These are phyloP conservation scores for Sporobolomyces phaffii DNA, from an alignment of 768 basidiomycete species.

Conservation along the genomic window DNA sequence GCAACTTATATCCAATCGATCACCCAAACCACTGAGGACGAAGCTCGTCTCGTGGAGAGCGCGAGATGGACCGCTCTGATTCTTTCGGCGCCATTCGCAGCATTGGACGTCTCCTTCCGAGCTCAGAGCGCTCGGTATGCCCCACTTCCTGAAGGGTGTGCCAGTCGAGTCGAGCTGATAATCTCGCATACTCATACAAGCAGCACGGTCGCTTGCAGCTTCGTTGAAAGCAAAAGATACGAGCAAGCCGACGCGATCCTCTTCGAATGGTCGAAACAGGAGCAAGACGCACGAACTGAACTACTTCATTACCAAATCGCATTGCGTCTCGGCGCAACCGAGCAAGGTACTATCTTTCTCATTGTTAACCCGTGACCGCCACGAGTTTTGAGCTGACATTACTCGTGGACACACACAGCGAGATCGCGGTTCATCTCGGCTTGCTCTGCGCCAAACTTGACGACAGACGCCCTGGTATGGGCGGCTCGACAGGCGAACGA, in stretches of 20 bases:
- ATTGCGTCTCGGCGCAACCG: too few species aligned
- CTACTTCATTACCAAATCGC: neutral
- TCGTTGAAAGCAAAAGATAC: neutral
- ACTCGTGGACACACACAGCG: too few species aligned
- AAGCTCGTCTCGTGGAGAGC: neutral
- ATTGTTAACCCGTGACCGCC: too few species aligned
- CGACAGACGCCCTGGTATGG: neutral
- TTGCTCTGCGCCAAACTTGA: neutral
- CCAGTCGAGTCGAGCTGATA: neutral
- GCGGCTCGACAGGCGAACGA: neutral
- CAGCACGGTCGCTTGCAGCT: neutral
- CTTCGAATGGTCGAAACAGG: neutral
- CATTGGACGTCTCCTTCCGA: neutral
- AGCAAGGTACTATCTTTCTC: too few species aligned
- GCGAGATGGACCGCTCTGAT: neutral
- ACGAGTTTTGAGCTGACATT: neutral
- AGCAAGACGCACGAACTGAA: neutral
- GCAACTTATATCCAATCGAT: neutral
- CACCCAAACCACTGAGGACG: neutral
- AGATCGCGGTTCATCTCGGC: neutral
- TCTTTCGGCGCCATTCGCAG: neutral
- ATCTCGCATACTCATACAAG: neutral
- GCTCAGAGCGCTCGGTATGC: neutral
- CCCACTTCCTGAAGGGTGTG: neutral
- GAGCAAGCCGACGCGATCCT: neutral